A percentile compares a stretch with the other conserved stretches of the same genome.
These are phyloP conservation scores for Haberlea rhodopensis DNA, from an alignment of 257 asterid species.

Conservation along the genomic window DNA sequence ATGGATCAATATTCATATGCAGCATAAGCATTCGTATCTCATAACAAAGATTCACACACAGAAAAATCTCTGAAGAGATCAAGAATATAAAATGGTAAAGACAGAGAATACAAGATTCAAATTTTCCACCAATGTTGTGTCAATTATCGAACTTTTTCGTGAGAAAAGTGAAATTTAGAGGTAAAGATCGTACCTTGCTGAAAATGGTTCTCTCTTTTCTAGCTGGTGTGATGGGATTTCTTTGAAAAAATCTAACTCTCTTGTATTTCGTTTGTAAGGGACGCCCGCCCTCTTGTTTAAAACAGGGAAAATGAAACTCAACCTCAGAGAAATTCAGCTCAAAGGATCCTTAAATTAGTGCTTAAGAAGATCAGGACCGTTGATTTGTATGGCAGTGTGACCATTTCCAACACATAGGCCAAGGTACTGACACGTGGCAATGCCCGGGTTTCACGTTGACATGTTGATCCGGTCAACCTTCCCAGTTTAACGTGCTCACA, in stretches of 20 bases:
- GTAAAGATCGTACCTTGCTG: neutral
- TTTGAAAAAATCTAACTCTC: neutral
- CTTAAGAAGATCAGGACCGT: constrained; percentile 38
- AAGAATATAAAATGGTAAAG: constrained; percentile 1
- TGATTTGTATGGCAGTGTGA: constrained; percentile 26
- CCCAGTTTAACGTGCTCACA: constrained; percentile 24
- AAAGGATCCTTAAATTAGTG: constrained; percentile 43
- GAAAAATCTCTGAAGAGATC: constrained; percentile 19
- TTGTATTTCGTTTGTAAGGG: neutral
- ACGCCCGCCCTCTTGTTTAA: constrained; percentile 42
- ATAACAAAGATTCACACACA: neutral
- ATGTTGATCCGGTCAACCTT: constrained; percentile 13
- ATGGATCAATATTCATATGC: constrained; percentile 6
- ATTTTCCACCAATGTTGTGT: constrained; percentile 4
- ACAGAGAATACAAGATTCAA: constrained; percentile 4
- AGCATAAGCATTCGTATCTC: neutral
- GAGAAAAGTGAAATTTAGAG: neutral
- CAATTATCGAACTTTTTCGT: neutral
- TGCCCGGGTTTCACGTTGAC: constrained; percentile 1
- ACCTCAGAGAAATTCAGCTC: constrained; percentile 38
- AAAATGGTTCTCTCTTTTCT: too few species aligned
- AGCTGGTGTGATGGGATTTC: too few species aligned
- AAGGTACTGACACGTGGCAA: constrained; percentile 30
- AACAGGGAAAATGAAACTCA: constrained; percentile 29
- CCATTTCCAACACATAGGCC: too few species aligned